Evolutionary conservation across 225 moss, liverwort and hornwort genomes (phyloP).

Genomic region (Antitrichia curtipendula): DNA sequence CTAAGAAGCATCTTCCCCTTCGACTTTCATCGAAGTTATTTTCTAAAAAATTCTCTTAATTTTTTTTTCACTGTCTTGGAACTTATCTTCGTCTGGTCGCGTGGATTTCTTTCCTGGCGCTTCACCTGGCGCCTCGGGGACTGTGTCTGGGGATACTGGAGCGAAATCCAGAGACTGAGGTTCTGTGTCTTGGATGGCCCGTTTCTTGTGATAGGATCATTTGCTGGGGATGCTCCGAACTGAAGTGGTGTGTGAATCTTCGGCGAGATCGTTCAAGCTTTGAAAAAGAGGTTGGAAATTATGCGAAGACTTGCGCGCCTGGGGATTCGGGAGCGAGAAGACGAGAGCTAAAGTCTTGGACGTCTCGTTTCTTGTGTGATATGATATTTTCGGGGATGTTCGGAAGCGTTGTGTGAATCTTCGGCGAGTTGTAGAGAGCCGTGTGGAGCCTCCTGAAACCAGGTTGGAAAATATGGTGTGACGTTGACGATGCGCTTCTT

Average conservation of each 20-base stretch:
- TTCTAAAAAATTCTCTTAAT: too few species aligned
- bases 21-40: not conserved
- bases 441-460: not conserved
- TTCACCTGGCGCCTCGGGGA: slow-evolving; percentile 1
- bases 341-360: not conserved
- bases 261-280: not conserved
- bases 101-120: slow-evolving; percentile 3
- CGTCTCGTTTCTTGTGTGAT: not conserved
- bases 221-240: not conserved
- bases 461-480: not conserved
- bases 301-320: not conserved
- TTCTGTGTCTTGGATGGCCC: not conserved
- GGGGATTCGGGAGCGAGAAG: not conserved
- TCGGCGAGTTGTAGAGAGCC: not conserved
- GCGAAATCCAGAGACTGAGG: not conserved
- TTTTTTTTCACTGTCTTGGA: not conserved
- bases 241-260: not conserved
- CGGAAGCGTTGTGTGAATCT: not conserved
- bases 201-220: not conserved
- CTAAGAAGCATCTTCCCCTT: not conserved
- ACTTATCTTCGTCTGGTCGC: not conserved
- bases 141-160: not conserved
- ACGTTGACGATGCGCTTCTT: not conserved
- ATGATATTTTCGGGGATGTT: not conserved
- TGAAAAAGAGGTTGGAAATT: not conserved